Percentiles rank a stretch among this genome's conserved stretches.
Evolutionary conservation across 768 basidiomycete species (phyloP).

Genomic region (Myochromella boudieri): DNA sequence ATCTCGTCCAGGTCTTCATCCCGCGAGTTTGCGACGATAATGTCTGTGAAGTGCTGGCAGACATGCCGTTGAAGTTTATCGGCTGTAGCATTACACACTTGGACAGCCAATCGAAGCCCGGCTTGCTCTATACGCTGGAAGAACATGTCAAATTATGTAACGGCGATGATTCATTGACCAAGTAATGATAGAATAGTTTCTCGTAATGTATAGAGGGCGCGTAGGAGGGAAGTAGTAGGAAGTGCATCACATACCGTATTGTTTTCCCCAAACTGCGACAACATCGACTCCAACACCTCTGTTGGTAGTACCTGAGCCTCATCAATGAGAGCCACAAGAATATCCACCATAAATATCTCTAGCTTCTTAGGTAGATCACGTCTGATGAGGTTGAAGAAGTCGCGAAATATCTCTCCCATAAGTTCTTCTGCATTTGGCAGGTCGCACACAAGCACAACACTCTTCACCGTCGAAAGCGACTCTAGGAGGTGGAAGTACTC

Average conservation of each 20-base stretch:
- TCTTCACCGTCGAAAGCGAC: conserved; percentile 91
- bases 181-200: neutral
- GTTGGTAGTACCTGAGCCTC: conserved; percentile 77
- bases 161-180: neutral
- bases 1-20: conserved; percentile 72
- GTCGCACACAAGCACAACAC: conserved; percentile 91
- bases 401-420: conserved; percentile 78
- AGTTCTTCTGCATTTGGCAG: conserved; percentile 85
- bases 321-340: conserved; percentile 86
- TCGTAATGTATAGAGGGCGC: neutral
- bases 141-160: neutral
- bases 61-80: conserved; percentile 90
- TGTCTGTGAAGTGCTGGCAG: conserved; percentile 90
- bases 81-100: conserved; percentile 79
- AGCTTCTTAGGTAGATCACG: conserved; percentile 76
- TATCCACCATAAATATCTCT: conserved; percentile 84
- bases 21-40: conserved; percentile 61
- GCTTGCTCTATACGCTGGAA: conserved; percentile 69
- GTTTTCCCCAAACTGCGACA: conserved; percentile 85
- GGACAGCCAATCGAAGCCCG: conserved; percentile 78
- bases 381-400: conserved; percentile 78
- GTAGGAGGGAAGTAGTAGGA: neutral
- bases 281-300: conserved; percentile 76
- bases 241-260: conserved; percentile 51
- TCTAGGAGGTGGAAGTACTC: conserved; percentile 97